Conservation (phyloP, 2,329 filamentous ascomycete species). For the Pestalotiopsis sp. region DNA sequence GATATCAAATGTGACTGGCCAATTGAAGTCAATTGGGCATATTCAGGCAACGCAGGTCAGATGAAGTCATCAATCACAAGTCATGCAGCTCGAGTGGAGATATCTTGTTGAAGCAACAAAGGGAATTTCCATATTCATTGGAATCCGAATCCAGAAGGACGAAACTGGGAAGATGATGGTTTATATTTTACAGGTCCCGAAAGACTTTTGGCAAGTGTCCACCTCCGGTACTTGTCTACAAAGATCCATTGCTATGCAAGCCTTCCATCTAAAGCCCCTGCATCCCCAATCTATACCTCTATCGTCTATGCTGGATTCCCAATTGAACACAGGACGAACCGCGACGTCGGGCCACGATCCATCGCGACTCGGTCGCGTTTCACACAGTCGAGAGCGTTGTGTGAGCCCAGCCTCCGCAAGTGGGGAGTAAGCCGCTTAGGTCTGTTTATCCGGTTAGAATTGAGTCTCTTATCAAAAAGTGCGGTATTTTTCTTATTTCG, state of each 20-base stretch:
- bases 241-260: constrained; percentile 34
- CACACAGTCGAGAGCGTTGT: constrained; percentile 30
- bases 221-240: constrained; percentile 30
- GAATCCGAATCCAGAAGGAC: constrained; percentile 9
- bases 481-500: constrained; percentile 15
- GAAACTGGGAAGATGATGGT: constrained; percentile 18
- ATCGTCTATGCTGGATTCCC: constrained; percentile 37
- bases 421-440: constrained; percentile 34
- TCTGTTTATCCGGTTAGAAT: constrained; percentile 25
- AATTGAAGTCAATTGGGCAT: constrained; percentile 17
- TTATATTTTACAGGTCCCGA: constrained; percentile 27
- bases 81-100: background rate
- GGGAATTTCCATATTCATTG: constrained; percentile 9
- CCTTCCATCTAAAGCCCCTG: constrained; percentile 24
- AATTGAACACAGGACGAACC: constrained; percentile 29
- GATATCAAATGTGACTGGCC: background rate
- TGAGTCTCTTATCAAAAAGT: background rate
- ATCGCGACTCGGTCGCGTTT: constrained; percentile 25
- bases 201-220: constrained; percentile 17
- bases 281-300: constrained; percentile 31
- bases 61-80: background rate
- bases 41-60: background rate
- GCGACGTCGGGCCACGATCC: constrained; percentile 22
- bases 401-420: constrained; percentile 32
- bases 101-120: background rate